Conservation (phyloP, 2,329 filamentous ascomycete genomes). For the Zymoseptoria pseudotritici region DNA sequence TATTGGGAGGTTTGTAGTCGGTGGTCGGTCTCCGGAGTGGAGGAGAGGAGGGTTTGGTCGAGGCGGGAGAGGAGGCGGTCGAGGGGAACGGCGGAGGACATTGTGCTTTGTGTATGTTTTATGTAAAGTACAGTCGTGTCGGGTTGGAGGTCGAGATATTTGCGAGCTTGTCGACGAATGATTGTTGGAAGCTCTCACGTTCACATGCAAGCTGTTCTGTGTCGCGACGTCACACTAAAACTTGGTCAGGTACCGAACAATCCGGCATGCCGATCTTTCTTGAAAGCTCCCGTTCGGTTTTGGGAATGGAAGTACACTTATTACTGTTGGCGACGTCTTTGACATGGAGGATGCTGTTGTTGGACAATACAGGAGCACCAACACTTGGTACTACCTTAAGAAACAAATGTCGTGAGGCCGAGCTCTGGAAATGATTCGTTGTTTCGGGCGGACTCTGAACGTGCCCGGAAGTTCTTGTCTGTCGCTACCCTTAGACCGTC, state of each 20-base stretch:
- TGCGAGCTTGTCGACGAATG: neutral
- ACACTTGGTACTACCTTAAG: too few relatives aligned
- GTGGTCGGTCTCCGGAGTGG: slow-evolving; percentile 41
- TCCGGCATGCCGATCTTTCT: neutral
- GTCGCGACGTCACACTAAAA: neutral
- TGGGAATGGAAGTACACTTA: too few relatives aligned
- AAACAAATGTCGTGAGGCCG: too few relatives aligned
- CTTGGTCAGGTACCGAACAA: neutral
- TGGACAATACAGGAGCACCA: too few relatives aligned
- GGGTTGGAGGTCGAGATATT: neutral
- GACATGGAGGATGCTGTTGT: too few relatives aligned
- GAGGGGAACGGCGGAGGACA: slow-evolving; percentile 34
- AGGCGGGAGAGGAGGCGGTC: slow-evolving; percentile 58
- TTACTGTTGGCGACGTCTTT: too few relatives aligned
- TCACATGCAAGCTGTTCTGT: slow-evolving; percentile 7
- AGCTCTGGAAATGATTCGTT: too few relatives aligned
- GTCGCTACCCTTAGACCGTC: too few relatives aligned
- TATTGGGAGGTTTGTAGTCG: slow-evolving; percentile 49
- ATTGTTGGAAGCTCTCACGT: neutral
- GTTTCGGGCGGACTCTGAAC: too few relatives aligned
- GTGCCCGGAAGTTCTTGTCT: too few relatives aligned
- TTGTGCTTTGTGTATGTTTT: neutral
- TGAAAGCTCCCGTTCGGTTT: neutral
- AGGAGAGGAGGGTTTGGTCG: slow-evolving; percentile 57
- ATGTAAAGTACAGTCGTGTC: neutral